Evolutionary conservation across 306 rosid genomes (phyloP).

Genomic region (Lathyrus tuberosus): DNA sequence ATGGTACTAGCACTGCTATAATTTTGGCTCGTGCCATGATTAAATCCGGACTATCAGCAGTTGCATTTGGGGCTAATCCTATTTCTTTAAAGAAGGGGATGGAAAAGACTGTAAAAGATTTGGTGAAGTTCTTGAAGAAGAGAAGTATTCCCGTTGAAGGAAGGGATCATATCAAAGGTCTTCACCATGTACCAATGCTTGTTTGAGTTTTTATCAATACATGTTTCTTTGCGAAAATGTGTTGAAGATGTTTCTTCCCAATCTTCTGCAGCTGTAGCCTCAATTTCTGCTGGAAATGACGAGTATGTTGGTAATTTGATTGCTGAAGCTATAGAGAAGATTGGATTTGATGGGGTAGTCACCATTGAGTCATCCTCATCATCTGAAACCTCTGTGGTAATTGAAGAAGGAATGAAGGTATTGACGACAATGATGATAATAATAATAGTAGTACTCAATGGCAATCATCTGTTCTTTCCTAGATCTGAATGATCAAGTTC

Average conservation of each 20-base stretch:
- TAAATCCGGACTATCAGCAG: slow-evolving; percentile 75
- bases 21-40: slow-evolving; percentile 89
- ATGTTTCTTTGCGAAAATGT: not conserved
- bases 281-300: slow-evolving; percentile 93
- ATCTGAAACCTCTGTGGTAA: slow-evolving; percentile 74
- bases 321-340: slow-evolving; percentile 86
- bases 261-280: slow-evolving; percentile 76
- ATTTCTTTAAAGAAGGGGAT: slow-evolving; percentile 88
- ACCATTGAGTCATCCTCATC: slow-evolving; percentile 81
- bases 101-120: slow-evolving; percentile 75
- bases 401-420: slow-evolving; percentile 99
- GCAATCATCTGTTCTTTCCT: slow-evolving; percentile 6
- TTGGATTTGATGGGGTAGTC: slow-evolving; percentile 89
- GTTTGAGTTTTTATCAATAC: slow-evolving; percentile 34
- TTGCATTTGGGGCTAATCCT: slow-evolving; percentile 91
- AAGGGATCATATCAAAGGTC: slow-evolving; percentile 86
- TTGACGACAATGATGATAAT: slow-evolving; percentile 2
- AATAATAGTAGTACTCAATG: slow-evolving; percentile 14
- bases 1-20: slow-evolving; percentile 94
- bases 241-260: slow-evolving; percentile 31
- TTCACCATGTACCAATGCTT: slow-evolving; percentile 21
- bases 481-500: slow-evolving; percentile 25
- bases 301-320: slow-evolving; percentile 80
- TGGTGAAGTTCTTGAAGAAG: slow-evolving; percentile 73
- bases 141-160: slow-evolving; percentile 83